Evolutionary conservation across 192 early-diverging fungal genomes (phyloP).

Genomic region (Coemansia sp.): DNA sequence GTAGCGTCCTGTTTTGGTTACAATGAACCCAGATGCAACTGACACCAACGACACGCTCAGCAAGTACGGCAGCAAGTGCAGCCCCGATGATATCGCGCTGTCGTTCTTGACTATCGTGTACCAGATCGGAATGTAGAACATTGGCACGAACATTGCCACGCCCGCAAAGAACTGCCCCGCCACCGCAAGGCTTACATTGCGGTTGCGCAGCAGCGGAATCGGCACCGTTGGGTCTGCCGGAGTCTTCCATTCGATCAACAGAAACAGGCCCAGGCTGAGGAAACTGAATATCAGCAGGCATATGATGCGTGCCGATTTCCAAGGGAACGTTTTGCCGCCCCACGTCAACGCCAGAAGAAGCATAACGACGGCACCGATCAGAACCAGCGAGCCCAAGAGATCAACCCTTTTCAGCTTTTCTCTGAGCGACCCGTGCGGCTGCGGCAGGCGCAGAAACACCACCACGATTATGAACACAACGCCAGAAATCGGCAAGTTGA

Average conservation of each 20-base stretch:
- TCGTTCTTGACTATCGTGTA: slow-evolving; percentile 65
- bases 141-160: slow-evolving; percentile 60
- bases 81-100: slow-evolving; percentile 59
- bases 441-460: slow-evolving; percentile 58
- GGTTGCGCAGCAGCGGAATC: slow-evolving; percentile 54
- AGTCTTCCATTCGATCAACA: slow-evolving; percentile 61
- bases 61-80: slow-evolving; percentile 68
- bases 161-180: slow-evolving; percentile 59
- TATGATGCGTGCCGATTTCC: slow-evolving; percentile 61
- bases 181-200: slow-evolving; percentile 61
- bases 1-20: slow-evolving; percentile 58
- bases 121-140: slow-evolving; percentile 67
- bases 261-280: slow-evolving; percentile 44
- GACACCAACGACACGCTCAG: slow-evolving; percentile 59
- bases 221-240: slow-evolving; percentile 63
- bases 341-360: slow-evolving; percentile 65
- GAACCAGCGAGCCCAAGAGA: slow-evolving; percentile 59
- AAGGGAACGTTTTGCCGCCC: slow-evolving; percentile 65
- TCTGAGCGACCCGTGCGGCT: slow-evolving; percentile 38
- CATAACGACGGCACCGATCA: slow-evolving; percentile 56
- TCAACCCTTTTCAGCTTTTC: slow-evolving; percentile 66
- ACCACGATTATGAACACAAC: slow-evolving; percentile 44
- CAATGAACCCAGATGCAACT: slow-evolving; percentile 56
- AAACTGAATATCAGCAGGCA: slow-evolving; percentile 59
- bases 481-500: slow-evolving; percentile 57